These are phyloP conservation scores for Quambalaria eucalypti DNA, from an alignment of 1,284 basidiomycete species.

Conservation along the genomic window DNA sequence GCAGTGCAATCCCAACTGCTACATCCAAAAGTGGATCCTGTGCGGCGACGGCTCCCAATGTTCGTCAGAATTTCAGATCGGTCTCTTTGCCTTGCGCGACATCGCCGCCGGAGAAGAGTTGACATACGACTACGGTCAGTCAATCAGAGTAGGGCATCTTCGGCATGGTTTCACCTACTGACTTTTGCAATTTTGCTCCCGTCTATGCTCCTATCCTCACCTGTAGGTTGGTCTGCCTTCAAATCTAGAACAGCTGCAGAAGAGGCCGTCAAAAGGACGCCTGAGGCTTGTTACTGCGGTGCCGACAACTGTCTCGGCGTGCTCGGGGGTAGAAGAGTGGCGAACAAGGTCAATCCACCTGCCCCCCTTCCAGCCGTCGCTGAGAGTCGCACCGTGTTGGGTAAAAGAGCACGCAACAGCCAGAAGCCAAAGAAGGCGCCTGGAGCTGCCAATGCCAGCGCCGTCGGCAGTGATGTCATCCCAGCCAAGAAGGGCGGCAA, in stretches of 20 bases:
- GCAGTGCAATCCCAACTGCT: slow-evolving; percentile 37
- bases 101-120: slow-evolving; percentile 39
- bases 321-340: slow-evolving; percentile 33
- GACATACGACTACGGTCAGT: slow-evolving; percentile 41
- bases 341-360: too few relatives aligned
- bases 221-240: slow-evolving; percentile 31
- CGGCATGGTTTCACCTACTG: too few relatives aligned
- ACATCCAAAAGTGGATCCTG: slow-evolving; percentile 39
- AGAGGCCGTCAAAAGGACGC: slow-evolving; percentile 6
- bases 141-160: not conserved
- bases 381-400: too few relatives aligned
- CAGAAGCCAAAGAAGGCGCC: too few relatives aligned
- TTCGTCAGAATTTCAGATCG: slow-evolving; percentile 38
- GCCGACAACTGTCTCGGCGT: slow-evolving; percentile 29
- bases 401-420: too few relatives aligned
- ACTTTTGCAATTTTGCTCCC: not conserved
- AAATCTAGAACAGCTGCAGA: slow-evolving; percentile 21
- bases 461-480: too few relatives aligned
- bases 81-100: slow-evolving; percentile 34
- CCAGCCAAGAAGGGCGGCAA: too few relatives aligned
- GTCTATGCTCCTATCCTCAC: not conserved
- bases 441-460: too few relatives aligned
- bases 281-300: slow-evolving; percentile 28
- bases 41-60: slow-evolving; percentile 33
- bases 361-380: too few relatives aligned